Evolutionary conservation across 768 basidiomycete species (phyloP).

Genomic region (Cyathus striatus): DNA sequence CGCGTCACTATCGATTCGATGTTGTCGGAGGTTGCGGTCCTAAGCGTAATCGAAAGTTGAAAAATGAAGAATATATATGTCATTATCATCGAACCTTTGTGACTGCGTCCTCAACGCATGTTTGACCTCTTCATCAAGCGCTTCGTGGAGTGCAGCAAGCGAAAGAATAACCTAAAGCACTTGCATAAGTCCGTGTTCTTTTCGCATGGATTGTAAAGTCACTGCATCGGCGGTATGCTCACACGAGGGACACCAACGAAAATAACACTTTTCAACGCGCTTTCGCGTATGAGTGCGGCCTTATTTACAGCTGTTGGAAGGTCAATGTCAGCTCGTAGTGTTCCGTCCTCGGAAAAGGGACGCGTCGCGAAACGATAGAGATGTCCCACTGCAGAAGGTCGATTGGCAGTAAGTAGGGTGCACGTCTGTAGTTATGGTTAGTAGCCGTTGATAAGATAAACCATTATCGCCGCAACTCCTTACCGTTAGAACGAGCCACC

Average conservation of each 20-base stretch:
- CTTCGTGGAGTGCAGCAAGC: slow-evolving; percentile 70
- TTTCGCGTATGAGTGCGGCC: slow-evolving; percentile 85
- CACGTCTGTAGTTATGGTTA: slow-evolving; percentile 78
- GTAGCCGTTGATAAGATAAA: too few relatives aligned
- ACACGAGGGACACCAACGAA: slow-evolving; percentile 87
- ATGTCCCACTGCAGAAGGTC: slow-evolving; percentile 72
- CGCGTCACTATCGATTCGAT: slow-evolving; percentile 65
- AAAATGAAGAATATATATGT: slow-evolving; percentile 33
- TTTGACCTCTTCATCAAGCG: slow-evolving; percentile 79
- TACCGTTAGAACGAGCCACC: slow-evolving; percentile 80
- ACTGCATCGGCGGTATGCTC: slow-evolving; percentile 17
- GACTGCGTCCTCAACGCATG: slow-evolving; percentile 60
- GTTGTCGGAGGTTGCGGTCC: slow-evolving; percentile 55
- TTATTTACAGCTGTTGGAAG: slow-evolving; percentile 58
- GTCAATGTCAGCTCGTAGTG: slow-evolving; percentile 32
- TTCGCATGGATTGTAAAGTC: neutral
- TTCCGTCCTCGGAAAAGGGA: slow-evolving; percentile 29
- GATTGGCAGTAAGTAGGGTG: slow-evolving; percentile 77
- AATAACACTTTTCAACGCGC: slow-evolving; percentile 83
- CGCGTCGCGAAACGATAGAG: slow-evolving; percentile 76
- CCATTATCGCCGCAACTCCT: too few relatives aligned
- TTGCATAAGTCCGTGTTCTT: slow-evolving; percentile 9
- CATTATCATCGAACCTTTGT: slow-evolving; percentile 36
- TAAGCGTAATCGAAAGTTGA: slow-evolving; percentile 43
- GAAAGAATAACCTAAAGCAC: slow-evolving; percentile 70